These are phyloP conservation scores for Fusarium begoniae DNA, from an alignment of 2,329 filamentous ascomycete species.

Conservation along the genomic window DNA sequence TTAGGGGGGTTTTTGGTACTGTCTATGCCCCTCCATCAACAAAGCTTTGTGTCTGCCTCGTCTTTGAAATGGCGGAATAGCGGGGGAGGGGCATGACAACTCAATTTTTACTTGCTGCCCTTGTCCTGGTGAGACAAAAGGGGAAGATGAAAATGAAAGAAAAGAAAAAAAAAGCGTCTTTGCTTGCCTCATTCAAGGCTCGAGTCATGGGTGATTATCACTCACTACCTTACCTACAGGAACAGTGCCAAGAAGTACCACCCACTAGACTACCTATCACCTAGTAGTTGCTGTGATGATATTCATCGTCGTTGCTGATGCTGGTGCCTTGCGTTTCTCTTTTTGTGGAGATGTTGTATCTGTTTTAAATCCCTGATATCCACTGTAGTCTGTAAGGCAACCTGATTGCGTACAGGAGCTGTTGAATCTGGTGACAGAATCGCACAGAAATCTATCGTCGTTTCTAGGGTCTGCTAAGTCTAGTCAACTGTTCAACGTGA, in stretches of 20 bases:
- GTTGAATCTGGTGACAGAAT: slow-evolving; percentile 26
- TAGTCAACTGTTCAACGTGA: slow-evolving; percentile 16
- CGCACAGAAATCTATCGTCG: slow-evolving; percentile 36
- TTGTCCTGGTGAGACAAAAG: neutral
- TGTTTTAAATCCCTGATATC: slow-evolving; percentile 20
- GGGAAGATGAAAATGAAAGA: no score
- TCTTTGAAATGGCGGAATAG: slow-evolving; percentile 1
- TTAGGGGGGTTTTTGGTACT: neutral
- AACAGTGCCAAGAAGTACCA: neutral
- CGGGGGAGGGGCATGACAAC: slow-evolving; percentile 30
- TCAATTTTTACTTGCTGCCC: neutral
- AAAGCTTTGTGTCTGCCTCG: slow-evolving; percentile 4
- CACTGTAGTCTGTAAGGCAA: slow-evolving; percentile 11
- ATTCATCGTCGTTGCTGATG: slow-evolving; percentile 8
- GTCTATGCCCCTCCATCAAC: slow-evolving; percentile 11
- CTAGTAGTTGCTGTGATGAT: neutral
- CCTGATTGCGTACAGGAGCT: slow-evolving; percentile 24
- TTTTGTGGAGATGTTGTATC: slow-evolving; percentile 13
- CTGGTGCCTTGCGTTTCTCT: slow-evolving; percentile 21
- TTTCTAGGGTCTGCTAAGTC: slow-evolving; percentile 26
- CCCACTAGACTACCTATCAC: neutral
- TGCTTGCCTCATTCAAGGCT: neutral
- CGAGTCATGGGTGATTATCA: neutral
- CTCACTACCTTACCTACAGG: neutral
- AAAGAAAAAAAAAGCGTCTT: neutral